Conservation (phyloP, 2,329 filamentous ascomycete species). For the Xylaria digitata region DNA sequence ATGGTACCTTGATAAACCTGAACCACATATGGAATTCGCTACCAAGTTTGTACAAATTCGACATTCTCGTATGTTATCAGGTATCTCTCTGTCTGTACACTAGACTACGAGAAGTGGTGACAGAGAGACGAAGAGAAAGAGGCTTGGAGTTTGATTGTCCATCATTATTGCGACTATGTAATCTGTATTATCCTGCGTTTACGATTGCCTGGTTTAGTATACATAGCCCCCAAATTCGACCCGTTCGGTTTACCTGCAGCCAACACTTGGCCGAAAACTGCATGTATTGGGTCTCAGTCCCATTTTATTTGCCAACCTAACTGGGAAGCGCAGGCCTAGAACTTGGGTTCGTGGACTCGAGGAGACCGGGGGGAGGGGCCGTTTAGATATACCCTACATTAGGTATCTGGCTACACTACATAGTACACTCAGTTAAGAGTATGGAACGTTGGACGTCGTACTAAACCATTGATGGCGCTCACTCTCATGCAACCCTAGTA, state of each 20-base stretch:
- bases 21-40: neutral
- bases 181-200: neutral
- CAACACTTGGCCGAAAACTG: constrained; percentile 23
- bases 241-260: constrained; percentile 28
- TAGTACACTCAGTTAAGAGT: too few relatives aligned
- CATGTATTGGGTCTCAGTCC: constrained; percentile 28
- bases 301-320: constrained; percentile 29
- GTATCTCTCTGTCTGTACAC: neutral
- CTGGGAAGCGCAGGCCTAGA: constrained; percentile 31
- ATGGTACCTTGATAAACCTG: neutral
- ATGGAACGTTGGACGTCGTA: neutral
- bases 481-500: too few relatives aligned
- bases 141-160: too few relatives aligned
- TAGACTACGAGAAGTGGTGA: neutral
- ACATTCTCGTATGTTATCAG: neutral
- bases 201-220: constrained; percentile 7
- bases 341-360: constrained; percentile 6
- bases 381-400: too few relatives aligned
- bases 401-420: too few relatives aligned
- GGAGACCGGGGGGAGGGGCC: constrained; percentile 2
- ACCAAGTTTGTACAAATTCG: too few relatives aligned
- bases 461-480: too few relatives aligned
- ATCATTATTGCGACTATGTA: neutral
- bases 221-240: constrained; percentile 30
- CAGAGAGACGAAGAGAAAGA: neutral